Base-by-base conservation (phyloP, 495 filamentous ascomycete species). In the Trichoderma orchidacearum region DNA sequence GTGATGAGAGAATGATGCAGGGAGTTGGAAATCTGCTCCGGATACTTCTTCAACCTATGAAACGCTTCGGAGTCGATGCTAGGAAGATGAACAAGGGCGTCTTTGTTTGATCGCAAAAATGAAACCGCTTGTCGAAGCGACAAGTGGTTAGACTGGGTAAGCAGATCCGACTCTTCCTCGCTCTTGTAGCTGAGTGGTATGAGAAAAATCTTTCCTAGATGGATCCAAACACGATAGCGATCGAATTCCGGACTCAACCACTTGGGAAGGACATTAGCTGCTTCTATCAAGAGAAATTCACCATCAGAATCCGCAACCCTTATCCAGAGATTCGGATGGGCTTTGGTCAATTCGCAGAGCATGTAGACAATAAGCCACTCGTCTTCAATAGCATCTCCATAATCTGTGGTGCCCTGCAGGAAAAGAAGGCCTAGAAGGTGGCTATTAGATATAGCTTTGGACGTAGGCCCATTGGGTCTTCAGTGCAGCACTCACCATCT, bases 321-420 rank as follows among this genome's bases (percentile, higher is more conserved):
- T 36, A 90, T 77, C 93, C 92, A 97, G 7, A 91, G 72, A 56
- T 87, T 78, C 54, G 79, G 75, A 60, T 86, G 89, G 55, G 80
- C 69, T 61, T 75, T 85, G 63, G 83, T 91, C 57, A 96, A 69
- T 63, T 90, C 85, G 32, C 86, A 82, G n/a, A 98, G 78, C 11
- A 97, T 68, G 68, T 91, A 95, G 27, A 96, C 90, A 54, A 96
- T 83, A 2, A 96, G 79, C 93, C 93, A 98, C 72, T 97, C 94
- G 64, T 98, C 93, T 63, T 95, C 93, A 7, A 96, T 83, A 3
- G 89, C 90, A 68, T 98, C 93, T 6, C 91, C 91, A 60, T 86
- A 96, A 63, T 90, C 85, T 5, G 89, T 93, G 45, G 74, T 71
- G 9, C 90, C 90, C 52, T 78, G 75, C 17, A 95, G 74, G 69